Conservation (phyloP, 139 green algal species). For the Edaphochlamys debaryana region DNA sequence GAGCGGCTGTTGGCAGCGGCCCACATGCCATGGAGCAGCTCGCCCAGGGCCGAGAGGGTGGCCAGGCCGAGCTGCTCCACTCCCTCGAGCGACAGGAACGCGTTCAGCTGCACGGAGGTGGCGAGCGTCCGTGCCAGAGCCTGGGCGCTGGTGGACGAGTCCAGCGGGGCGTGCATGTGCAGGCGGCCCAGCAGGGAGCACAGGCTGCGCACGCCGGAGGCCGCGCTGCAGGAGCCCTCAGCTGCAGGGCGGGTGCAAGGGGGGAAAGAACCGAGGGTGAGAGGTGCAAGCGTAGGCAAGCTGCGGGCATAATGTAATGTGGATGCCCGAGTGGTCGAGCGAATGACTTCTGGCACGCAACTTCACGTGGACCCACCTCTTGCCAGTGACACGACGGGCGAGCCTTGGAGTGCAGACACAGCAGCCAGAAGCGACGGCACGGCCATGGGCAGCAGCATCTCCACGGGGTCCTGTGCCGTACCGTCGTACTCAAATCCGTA, state of each 20-base stretch:
- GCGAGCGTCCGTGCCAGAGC: neutral
- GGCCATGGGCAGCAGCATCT: conserved; percentile 16
- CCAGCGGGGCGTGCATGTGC: conserved; percentile 8
- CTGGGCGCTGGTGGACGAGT: neutral
- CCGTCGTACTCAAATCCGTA: conserved; percentile 61
- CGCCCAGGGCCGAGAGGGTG: conserved; percentile 31
- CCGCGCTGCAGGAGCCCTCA: conserved; percentile 17
- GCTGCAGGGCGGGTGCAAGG: neutral
- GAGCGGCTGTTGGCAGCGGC: conserved; percentile 17
- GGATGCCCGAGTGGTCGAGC: too few relatives aligned
- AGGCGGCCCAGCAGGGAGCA: conserved; percentile 24
- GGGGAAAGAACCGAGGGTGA: neutral
- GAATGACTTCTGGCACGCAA: too few relatives aligned
- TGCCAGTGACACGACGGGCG: conserved; percentile 43
- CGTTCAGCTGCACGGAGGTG: conserved; percentile 26
- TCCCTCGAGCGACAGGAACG: conserved; percentile 47
- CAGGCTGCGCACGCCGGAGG: conserved; percentile 13
- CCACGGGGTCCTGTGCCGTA: conserved; percentile 8
- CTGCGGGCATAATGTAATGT: too few relatives aligned
- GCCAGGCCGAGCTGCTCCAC: conserved; percentile 36
- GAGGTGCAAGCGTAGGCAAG: too few relatives aligned
- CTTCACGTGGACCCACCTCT: neutral
- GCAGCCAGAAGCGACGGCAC: conserved; percentile 46
- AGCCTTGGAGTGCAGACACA: conserved; percentile 48
- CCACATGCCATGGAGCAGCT: conserved; percentile 44